Evolutionary conservation across 1,284 basidiomycete genomes (phyloP), one percentile per base, ranked within the genome.

Genomic region (Malassezia equina): DNA sequence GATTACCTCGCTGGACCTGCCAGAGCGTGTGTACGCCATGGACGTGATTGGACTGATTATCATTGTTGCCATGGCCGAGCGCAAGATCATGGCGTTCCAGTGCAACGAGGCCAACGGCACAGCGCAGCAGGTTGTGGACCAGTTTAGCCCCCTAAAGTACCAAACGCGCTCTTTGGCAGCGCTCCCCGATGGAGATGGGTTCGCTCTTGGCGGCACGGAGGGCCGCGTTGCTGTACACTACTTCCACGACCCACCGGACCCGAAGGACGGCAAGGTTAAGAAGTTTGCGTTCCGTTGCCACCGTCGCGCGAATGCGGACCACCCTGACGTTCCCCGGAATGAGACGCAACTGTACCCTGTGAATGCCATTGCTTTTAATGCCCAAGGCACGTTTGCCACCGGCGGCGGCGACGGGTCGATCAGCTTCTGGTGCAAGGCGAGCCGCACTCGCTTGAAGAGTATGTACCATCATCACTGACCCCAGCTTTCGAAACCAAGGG

Each of bases 281-380:
- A 93, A 93, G 77, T 94, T 93, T 74, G 90, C 88, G 0, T 96
- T 96, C 81, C 93, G 90, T 70, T 95, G 91, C 70, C 91, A 95
- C 75, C 86, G 91, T 36, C 81, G 83, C 4, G 81, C 78, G 39
- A 65, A 80, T 41, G 85, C 86, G 69, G 84, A 86, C 58, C 83
- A 86, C 63, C 66, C 65, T 1, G 66, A 60, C 43, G 56, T 60
- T 11, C 61, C 66, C 1, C 58, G 66, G 23, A 67, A 64, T 48
- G 66, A 66, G 55, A 61, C 66, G 55, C 78, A 90, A 45, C 86
- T 96, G 13, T 96, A 82, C 71, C 82, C 90, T 0, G 90, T 96
- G 54, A 96, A 98, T 69, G 85, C 87, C 55, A 86, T 89, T 66
- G 82, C 83, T 1, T 95, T 95, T 81, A 90, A 95, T 73, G 81